Conservation (phyloP, 2,329 filamentous ascomycete genomes). For the Mycogone perniciosa region DNA sequence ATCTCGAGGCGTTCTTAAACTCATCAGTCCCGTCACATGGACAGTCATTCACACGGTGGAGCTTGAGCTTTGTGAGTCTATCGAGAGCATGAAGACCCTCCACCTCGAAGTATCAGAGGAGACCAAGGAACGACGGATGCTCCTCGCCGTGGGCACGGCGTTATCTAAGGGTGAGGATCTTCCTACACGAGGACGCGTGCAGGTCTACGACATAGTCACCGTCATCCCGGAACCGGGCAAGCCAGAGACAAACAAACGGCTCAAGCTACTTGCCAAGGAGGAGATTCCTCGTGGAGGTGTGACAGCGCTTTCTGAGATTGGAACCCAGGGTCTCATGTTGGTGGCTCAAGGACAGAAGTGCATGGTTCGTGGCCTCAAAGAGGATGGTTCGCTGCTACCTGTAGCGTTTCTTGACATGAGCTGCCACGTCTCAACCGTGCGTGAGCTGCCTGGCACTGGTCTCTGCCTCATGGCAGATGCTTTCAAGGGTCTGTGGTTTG, state of each 20-base stretch:
- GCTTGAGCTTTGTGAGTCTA: constrained; percentile 67
- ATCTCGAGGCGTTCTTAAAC: constrained; percentile 66
- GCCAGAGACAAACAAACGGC: constrained; percentile 76
- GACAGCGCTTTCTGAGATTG: constrained; percentile 77
- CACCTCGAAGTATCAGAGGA: constrained; percentile 86
- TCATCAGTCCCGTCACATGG: constrained; percentile 73
- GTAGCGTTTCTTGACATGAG: constrained; percentile 98
- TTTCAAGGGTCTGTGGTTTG: constrained; percentile 92
- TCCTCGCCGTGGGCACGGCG: constrained; percentile 80
- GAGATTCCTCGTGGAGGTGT: constrained; percentile 89
- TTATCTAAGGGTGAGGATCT: constrained; percentile 86
- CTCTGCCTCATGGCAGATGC: constrained; percentile 84
- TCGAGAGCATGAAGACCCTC: constrained; percentile 77
- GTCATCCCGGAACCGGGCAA: constrained; percentile 84
- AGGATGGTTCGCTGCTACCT: constrained; percentile 85
- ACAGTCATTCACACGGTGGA: constrained; percentile 68
- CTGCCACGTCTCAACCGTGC: constrained; percentile 81
- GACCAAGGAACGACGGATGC: constrained; percentile 75
- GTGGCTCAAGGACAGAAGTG: constrained; percentile 94
- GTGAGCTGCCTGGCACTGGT: constrained; percentile 75
- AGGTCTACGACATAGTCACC: constrained; percentile 84
- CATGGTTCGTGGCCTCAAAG: constrained; percentile 92
- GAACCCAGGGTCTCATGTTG: constrained; percentile 80
- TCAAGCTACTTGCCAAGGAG: constrained; percentile 83
- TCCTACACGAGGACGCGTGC: constrained; percentile 74